phyloP scores from a whole-genome alignment of 2,329 filamentous ascomycete genomes.

The Bipolaris cookei region DNA sequence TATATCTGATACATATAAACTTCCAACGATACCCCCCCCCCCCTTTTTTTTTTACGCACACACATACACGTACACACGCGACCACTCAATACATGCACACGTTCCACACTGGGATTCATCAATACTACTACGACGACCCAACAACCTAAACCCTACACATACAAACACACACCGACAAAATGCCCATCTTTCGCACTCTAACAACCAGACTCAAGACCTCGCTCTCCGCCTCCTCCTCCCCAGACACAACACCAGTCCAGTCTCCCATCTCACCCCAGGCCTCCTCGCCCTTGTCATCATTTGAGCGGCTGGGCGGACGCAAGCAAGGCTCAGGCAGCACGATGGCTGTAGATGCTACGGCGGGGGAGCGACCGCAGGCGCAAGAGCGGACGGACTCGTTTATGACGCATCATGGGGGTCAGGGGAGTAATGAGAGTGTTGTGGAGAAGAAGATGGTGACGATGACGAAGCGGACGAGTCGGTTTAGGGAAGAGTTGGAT shows the following conservation, averaged over 20 bases:
- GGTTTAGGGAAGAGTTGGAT: slow-evolving; percentile 42
- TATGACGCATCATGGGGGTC: slow-evolving; percentile 22
- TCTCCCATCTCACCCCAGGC: slow-evolving; percentile 26
- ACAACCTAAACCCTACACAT: neutral
- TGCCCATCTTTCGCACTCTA: slow-evolving; percentile 41
- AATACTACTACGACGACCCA: neutral
- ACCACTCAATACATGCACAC: slow-evolving; percentile 11
- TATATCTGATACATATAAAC: no score
- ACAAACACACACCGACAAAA: slow-evolving; percentile 14
- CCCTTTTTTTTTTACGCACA: neutral
- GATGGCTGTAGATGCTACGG: slow-evolving; percentile 7
- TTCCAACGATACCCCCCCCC: neutral
- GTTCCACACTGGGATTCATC: neutral
- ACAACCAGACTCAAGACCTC: slow-evolving; percentile 42
- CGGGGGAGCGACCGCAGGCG: slow-evolving; percentile 20
- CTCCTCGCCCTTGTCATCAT: slow-evolving; percentile 15
- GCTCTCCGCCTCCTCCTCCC: slow-evolving; percentile 33
- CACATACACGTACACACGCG: neutral
- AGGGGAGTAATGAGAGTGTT: slow-evolving; percentile 20
- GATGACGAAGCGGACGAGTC: slow-evolving; percentile 34
- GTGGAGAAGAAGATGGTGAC: slow-evolving; percentile 28
- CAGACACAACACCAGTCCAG: slow-evolving; percentile 22
- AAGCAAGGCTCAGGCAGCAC: slow-evolving; percentile 17
- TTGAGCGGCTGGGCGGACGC: slow-evolving; percentile 35
- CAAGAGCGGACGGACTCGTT: slow-evolving; percentile 30